Percentiles rank a stretch among this genome's conserved stretches.
These are phyloP conservation scores for Fonsecaea monophora DNA, from an alignment of 2,329 filamentous ascomycete genomes.

Conservation along the genomic window DNA sequence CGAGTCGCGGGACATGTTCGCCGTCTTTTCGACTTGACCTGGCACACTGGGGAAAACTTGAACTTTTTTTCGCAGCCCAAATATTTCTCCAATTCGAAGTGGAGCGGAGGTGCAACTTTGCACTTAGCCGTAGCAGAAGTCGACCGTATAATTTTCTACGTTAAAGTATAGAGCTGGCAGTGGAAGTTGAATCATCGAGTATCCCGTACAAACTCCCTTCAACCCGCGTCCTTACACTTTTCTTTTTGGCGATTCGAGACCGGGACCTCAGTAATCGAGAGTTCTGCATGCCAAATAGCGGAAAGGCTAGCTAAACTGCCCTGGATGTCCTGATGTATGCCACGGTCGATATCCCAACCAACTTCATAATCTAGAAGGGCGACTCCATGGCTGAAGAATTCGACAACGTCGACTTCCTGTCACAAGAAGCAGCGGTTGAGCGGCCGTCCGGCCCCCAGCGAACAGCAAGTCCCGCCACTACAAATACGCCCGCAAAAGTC, in stretches of 20 bases:
- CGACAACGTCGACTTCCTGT: constrained; percentile 54
- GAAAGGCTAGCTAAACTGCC: not conserved
- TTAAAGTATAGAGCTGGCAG: not conserved
- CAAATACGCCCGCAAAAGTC: constrained; percentile 58
- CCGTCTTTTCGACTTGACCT: not conserved
- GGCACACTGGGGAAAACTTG: not conserved
- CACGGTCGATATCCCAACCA: not conserved
- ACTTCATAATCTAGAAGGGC: not conserved
- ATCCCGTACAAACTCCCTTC: not conserved
- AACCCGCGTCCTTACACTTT: not conserved
- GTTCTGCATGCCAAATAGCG: not conserved
- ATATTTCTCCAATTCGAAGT: constrained; percentile 16
- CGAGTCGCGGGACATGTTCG: not conserved
- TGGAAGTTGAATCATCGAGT: not conserved
- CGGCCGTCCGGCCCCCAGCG: constrained; percentile 47
- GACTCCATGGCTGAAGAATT: constrained; percentile 56
- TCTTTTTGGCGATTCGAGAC: not conserved
- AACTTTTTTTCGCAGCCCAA: constrained; percentile 4
- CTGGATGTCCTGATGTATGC: not conserved
- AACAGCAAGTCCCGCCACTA: constrained; percentile 41
- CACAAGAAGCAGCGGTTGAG: constrained; percentile 50
- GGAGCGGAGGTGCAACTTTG: constrained; percentile 1
- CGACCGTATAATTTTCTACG: not conserved
- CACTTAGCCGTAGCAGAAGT: too few relatives aligned
- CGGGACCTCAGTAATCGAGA: not conserved